phyloP scores from a whole-genome alignment of 169 alveolate genomes.

The Perkinsus chesapeaki region DNA sequence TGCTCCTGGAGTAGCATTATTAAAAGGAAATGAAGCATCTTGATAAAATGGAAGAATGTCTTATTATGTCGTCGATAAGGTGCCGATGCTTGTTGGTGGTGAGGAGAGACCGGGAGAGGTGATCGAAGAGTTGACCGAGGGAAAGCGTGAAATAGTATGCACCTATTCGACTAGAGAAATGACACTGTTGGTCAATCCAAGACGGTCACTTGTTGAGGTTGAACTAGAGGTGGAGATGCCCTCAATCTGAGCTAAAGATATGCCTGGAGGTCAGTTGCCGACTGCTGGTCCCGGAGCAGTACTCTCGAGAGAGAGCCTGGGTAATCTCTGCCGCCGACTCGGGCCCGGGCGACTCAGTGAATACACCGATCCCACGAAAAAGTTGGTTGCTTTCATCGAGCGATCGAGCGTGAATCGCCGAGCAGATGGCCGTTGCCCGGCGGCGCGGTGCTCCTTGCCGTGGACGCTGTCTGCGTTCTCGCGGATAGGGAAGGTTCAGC shows the following conservation, averaged over 20 bases:
- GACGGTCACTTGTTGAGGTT: not conserved
- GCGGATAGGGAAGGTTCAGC: not conserved
- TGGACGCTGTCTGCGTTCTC: not conserved
- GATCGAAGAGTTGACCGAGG: not conserved
- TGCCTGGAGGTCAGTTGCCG: not conserved
- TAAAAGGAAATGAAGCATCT: too few relatives aligned
- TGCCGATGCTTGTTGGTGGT: not conserved
- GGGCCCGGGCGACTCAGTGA: not conserved
- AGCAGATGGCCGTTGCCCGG: not conserved
- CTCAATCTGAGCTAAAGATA: not conserved
- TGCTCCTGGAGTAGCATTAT: too few relatives aligned
- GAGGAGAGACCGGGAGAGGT: not conserved
- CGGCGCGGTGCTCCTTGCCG: not conserved
- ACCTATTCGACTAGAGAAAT: not conserved
- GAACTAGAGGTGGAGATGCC: not conserved
- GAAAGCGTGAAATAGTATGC: not conserved
- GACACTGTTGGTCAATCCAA: not conserved
- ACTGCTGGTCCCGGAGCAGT: not conserved
- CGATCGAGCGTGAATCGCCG: too few relatives aligned
- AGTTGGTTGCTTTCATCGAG: not conserved
- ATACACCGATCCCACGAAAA: not conserved
- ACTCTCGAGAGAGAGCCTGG: not conserved
- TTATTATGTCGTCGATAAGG: too few relatives aligned
- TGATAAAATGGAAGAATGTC: too few relatives aligned
- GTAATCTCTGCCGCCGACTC: not conserved